Evolutionary conservation across 805 yeast species (phyloP).

Genomic region (Yarrowia deformans): DNA sequence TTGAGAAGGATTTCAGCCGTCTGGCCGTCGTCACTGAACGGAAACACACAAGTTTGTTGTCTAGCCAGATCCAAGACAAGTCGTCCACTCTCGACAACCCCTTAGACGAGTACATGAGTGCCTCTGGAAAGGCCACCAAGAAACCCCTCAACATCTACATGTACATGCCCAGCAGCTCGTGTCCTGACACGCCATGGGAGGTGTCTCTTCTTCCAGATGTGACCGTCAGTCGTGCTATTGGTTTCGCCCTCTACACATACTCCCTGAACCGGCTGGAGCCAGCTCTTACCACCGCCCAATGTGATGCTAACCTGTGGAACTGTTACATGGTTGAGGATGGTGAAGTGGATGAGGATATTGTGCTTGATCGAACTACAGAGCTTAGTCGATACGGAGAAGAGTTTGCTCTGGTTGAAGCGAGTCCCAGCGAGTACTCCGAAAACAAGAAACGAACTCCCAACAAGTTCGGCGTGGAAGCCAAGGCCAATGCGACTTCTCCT

Average conservation of each 20-base stretch:
- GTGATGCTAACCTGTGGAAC: constrained; percentile 75
- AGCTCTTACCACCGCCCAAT: constrained; percentile 44
- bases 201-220: constrained; percentile 52
- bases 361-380: constrained; percentile 71
- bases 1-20: constrained; percentile 29
- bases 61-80: constrained; percentile 46
- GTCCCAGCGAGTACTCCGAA: constrained; percentile 49
- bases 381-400: constrained; percentile 81
- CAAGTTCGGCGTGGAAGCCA: constrained; percentile 40
- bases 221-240: constrained; percentile 63
- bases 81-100: constrained; percentile 49
- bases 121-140: constrained; percentile 51
- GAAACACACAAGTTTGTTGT: background rate
- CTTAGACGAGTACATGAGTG: constrained; percentile 50
- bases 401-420: constrained; percentile 73
- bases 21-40: background rate
- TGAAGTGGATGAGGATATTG: constrained; percentile 84
- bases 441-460: constrained; percentile 51
- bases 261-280: constrained; percentile 46
- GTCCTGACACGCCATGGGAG: constrained; percentile 49
- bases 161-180: constrained; percentile 49
- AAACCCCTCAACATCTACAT: constrained; percentile 49
- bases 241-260: constrained; percentile 56
- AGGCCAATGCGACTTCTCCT: constrained; percentile 13
- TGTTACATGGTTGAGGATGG: constrained; percentile 93